phyloP scores from a whole-genome alignment of 2,329 filamentous ascomycete species.

The Penicillium sp. region DNA sequence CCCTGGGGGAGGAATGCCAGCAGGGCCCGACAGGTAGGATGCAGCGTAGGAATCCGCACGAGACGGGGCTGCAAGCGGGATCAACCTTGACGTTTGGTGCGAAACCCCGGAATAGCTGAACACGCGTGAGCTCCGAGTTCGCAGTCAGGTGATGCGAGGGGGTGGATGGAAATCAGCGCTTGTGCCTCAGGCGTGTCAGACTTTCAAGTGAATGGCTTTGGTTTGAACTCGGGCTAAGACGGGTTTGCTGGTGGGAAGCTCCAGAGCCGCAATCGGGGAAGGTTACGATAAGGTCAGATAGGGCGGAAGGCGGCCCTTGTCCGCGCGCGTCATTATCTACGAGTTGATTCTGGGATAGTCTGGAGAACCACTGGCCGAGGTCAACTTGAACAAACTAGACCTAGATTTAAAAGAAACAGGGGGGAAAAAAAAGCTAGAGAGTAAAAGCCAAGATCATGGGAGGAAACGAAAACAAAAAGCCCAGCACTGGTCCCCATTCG shows the following conservation, averaged over 20 bases:
- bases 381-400: not conserved
- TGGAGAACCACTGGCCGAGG: not conserved
- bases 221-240: not conserved
- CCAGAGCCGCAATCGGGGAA: constrained; percentile 9
- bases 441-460: too few relatives aligned
- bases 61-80: constrained; percentile 13
- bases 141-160: constrained; percentile 20
- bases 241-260: constrained; percentile 1
- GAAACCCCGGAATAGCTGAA: constrained; percentile 1
- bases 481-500: too few relatives aligned
- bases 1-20: constrained; percentile 36
- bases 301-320: not conserved
- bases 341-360: not conserved
- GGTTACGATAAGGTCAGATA: constrained; percentile 1
- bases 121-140: constrained; percentile 14
- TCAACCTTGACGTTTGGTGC: not conserved
- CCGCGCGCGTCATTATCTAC: not conserved
- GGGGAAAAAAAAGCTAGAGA: too few relatives aligned
- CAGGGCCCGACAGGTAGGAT: constrained; percentile 9
- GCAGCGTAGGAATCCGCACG: constrained; percentile 7
- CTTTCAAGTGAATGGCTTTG: not conserved
- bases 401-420: not conserved
- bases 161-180: constrained; percentile 3
- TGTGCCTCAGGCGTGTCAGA: not conserved
- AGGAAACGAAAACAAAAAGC: not conserved